Conservation (phyloP, 2,329 filamentous ascomycete species). For the Penicillium sp. region DNA sequence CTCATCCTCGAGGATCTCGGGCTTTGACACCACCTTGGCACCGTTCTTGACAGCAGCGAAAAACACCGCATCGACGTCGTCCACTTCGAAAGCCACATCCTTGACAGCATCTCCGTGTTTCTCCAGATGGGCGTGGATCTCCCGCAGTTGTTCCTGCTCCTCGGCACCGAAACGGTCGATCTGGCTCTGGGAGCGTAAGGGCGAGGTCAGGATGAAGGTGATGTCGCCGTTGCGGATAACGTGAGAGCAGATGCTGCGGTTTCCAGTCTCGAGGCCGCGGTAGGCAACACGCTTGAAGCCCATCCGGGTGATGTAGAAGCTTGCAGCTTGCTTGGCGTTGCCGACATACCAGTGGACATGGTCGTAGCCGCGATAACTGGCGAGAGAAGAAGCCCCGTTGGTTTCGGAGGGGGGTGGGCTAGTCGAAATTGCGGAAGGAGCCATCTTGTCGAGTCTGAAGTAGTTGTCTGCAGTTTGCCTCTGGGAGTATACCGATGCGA, state of each 20-base stretch:
- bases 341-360: slow-evolving; percentile 95
- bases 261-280: slow-evolving; percentile 82
- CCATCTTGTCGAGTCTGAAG: slow-evolving; percentile 22
- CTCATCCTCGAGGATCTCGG: slow-evolving; percentile 59
- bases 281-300: slow-evolving; percentile 83
- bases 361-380: slow-evolving; percentile 73
- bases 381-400: slow-evolving; percentile 24
- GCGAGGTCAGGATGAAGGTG: slow-evolving; percentile 45
- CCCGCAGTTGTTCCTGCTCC: slow-evolving; percentile 64
- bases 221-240: slow-evolving; percentile 53
- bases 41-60: slow-evolving; percentile 61
- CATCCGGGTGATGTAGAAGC: slow-evolving; percentile 83
- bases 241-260: slow-evolving; percentile 75
- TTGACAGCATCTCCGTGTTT: slow-evolving; percentile 91
- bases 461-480: slow-evolving; percentile 1
- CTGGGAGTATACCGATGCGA: neutral
- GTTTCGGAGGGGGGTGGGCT: slow-evolving; percentile 23
- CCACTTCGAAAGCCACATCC: slow-evolving; percentile 92
- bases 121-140: slow-evolving; percentile 80
- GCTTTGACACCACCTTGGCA: slow-evolving; percentile 41
- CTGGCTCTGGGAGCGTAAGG: slow-evolving; percentile 61
- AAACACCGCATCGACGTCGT: slow-evolving; percentile 80
- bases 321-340: slow-evolving; percentile 91
- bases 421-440: slow-evolving; percentile 32
- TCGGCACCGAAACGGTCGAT: slow-evolving; percentile 53